These are phyloP conservation scores for Cercospora nicotianae DNA, from an alignment of 2,329 filamentous ascomycete species.

Conservation along the genomic window DNA sequence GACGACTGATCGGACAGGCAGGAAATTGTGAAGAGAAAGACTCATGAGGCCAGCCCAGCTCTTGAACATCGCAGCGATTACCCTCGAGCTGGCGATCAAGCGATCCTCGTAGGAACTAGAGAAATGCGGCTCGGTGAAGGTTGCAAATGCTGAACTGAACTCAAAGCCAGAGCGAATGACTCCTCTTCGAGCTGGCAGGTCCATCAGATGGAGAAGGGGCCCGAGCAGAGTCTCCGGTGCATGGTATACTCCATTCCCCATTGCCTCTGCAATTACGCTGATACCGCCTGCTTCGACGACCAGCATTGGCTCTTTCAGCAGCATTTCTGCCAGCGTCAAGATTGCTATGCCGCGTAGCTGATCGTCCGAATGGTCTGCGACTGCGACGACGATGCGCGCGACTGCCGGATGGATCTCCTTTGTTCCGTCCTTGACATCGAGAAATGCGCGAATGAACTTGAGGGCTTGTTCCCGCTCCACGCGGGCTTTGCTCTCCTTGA, in stretches of 20 bases:
- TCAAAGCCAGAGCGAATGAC: constrained; percentile 87
- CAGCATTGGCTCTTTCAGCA: constrained; percentile 80
- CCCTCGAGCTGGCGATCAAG: constrained; percentile 83
- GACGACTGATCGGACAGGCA: constrained; percentile 79
- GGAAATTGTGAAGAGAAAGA: constrained; percentile 82
- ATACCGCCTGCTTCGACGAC: constrained; percentile 82
- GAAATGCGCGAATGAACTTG: constrained; percentile 91
- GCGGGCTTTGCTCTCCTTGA: constrained; percentile 95
- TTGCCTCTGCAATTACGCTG: constrained; percentile 81
- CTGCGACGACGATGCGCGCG: constrained; percentile 83
- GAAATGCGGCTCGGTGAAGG: constrained; percentile 79
- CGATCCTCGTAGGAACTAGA: constrained; percentile 60
- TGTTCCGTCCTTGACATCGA: constrained; percentile 92
- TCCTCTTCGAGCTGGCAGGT: constrained; percentile 75
- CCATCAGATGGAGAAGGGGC: constrained; percentile 86
- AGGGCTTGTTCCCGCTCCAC: constrained; percentile 95
- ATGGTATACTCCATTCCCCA: constrained; percentile 87
- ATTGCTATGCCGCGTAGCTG: constrained; percentile 86
- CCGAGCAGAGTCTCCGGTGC: constrained; percentile 85
- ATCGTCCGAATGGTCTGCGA: constrained; percentile 84
- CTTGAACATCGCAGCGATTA: constrained; percentile 87
- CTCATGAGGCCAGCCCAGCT: constrained; percentile 92
- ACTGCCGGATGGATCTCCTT: constrained; percentile 83
- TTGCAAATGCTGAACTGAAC: constrained; percentile 79
- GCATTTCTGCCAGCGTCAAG: constrained; percentile 87